A percentile compares a stretch with the other conserved stretches of the same genome.
phyloP scores from a whole-genome alignment of 2,329 filamentous ascomycete genomes.

The Cytospora mali region DNA sequence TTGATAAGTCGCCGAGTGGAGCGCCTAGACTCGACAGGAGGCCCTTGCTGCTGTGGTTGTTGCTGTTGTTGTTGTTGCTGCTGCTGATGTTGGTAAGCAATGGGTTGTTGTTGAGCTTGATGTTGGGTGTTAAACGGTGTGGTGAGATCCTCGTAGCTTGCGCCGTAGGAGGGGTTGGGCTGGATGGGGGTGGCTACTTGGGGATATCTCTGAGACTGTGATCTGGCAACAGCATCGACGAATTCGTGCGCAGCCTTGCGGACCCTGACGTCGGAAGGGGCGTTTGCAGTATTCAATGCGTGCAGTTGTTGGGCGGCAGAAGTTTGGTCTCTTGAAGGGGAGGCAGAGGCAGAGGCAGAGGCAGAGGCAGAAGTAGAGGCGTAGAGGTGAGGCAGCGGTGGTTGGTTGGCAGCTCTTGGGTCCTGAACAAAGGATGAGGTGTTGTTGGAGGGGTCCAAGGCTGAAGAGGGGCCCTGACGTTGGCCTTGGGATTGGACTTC shows the following conservation, averaged over 20 bases:
- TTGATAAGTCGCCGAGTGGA: constrained; percentile 58
- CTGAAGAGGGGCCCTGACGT: constrained; percentile 31
- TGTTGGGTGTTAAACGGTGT: constrained; percentile 12
- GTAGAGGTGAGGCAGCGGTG: constrained; percentile 31
- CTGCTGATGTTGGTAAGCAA: constrained; percentile 27
- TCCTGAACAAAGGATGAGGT: constrained; percentile 33
- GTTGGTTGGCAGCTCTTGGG: constrained; percentile 26
- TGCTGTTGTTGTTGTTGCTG: constrained; percentile 36
- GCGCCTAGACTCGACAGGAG: constrained; percentile 46
- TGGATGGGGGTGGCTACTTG: constrained; percentile 30
- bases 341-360: constrained; percentile 14
- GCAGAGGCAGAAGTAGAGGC: constrained; percentile 28
- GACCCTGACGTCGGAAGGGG: constrained; percentile 40
- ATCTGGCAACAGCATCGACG: constrained; percentile 51
- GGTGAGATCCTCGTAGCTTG: constrained; percentile 26
- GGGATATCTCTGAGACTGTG: constrained; percentile 55
- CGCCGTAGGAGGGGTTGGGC: constrained; percentile 29
- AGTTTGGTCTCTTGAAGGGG: constrained; percentile 18
- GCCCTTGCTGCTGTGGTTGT: constrained; percentile 34
- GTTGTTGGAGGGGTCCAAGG: constrained; percentile 39
- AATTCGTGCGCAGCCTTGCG: constrained; percentile 46
- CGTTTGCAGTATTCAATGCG: constrained; percentile 32
- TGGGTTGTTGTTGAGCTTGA: constrained; percentile 10
- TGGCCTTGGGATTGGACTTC: constrained; percentile 33
- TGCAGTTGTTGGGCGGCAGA: constrained; percentile 25